Conservation (phyloP, 768 basidiomycete species). For the Rhizopogon vinicolor region DNA sequence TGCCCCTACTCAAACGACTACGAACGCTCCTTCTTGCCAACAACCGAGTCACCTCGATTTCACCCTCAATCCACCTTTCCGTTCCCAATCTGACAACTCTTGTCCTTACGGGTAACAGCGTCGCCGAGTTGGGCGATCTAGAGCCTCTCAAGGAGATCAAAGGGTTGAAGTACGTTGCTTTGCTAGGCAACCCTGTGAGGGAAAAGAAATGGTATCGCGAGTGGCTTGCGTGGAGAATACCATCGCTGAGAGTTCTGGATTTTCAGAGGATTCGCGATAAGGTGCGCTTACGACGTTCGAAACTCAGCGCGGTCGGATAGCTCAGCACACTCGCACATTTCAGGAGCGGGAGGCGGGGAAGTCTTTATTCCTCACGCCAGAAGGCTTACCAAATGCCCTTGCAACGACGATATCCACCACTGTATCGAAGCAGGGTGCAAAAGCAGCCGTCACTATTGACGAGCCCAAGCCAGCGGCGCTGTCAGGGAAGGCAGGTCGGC, state of each 20-base stretch:
- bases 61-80: constrained; percentile 76
- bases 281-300: constrained; percentile 53
- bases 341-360: constrained; percentile 80
- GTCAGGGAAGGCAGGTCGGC: constrained; percentile 69
- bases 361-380: constrained; percentile 75
- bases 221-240: constrained; percentile 89
- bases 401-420: constrained; percentile 75
- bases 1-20: constrained; percentile 83
- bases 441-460: constrained; percentile 60
- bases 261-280: constrained; percentile 94
- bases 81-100: constrained; percentile 81
- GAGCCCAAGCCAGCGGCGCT: constrained; percentile 63
- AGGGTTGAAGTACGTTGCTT: constrained; percentile 67
- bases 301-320: constrained; percentile 9
- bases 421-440: constrained; percentile 63
- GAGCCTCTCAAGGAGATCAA: constrained; percentile 77
- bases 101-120: constrained; percentile 78
- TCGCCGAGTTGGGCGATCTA: constrained; percentile 78
- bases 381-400: constrained; percentile 72
- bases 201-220: constrained; percentile 97
- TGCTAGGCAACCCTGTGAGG: constrained; percentile 79
- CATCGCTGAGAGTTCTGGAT: constrained; percentile 86
- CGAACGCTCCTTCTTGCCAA: constrained; percentile 83
- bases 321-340: constrained; percentile 21
- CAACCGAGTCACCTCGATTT: constrained; percentile 83